phyloP scores from a whole-genome alignment of 495 filamentous ascomycete species.

The Podospora appendiculata region DNA sequence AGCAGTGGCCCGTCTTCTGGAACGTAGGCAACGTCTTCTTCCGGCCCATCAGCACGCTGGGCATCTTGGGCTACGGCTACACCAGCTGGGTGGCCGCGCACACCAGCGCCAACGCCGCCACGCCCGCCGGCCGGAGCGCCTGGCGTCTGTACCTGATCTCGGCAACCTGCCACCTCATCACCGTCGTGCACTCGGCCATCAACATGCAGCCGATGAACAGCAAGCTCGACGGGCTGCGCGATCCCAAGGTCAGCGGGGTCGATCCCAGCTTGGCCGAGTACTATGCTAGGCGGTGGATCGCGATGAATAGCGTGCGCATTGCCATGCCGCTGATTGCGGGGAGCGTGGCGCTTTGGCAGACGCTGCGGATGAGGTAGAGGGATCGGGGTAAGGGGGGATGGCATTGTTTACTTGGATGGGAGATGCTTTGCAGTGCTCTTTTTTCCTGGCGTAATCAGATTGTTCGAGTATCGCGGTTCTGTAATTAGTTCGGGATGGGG shows the following conservation, averaged over 20 bases:
- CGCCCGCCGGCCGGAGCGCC: slow-evolving; percentile 12
- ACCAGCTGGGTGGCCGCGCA: slow-evolving; percentile 17
- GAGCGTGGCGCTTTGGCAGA: slow-evolving; percentile 27
- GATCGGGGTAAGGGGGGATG: too few species aligned
- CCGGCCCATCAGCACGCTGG: slow-evolving; percentile 39
- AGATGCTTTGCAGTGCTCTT: not conserved
- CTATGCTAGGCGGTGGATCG: slow-evolving; percentile 30
- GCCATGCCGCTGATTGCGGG: slow-evolving; percentile 36
- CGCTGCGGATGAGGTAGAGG: slow-evolving; percentile 2
- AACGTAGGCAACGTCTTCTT: slow-evolving; percentile 40
- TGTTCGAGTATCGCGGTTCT: too few species aligned
- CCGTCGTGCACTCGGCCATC: slow-evolving; percentile 36
- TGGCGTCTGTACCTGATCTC: slow-evolving; percentile 33
- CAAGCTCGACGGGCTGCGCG: slow-evolving; percentile 31
- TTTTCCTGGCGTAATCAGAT: too few species aligned
- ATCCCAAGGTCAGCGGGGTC: slow-evolving; percentile 17
- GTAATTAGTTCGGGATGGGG: too few species aligned
- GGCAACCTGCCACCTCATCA: slow-evolving; percentile 33
- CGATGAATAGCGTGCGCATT: slow-evolving; percentile 27
- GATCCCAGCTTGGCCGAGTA: slow-evolving; percentile 27
- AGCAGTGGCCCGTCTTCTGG: slow-evolving; percentile 43
- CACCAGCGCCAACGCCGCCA: not conserved
- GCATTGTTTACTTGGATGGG: not conserved
- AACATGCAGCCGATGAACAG: slow-evolving; percentile 46
- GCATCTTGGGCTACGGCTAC: slow-evolving; percentile 39